Evolutionary conservation across 805 yeast species (phyloP), one percentile per base, ranked within the genome.

Genomic region (Starmerella sp.): DNA sequence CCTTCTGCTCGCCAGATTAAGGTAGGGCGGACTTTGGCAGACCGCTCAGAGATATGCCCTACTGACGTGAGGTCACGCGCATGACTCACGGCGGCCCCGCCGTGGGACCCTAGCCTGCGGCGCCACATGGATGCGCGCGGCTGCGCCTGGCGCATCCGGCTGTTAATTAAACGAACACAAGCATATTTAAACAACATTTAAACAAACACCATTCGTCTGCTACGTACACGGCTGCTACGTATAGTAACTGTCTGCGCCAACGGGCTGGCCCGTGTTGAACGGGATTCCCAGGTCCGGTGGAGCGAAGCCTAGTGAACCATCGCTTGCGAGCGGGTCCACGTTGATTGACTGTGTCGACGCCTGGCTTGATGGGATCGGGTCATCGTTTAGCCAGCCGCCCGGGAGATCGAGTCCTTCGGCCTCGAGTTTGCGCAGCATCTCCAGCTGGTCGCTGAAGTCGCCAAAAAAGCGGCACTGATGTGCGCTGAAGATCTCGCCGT

Each of bases 61-160:
- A 10, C 7, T 46, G 49, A 34, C 30, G 49, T 34, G 39, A 46
- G 49, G 49, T 46, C 49, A 46, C 49, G 30, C 39, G 39, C 28
- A 32, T 46, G 39, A 46, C 47, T 43, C 47, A 43, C 31, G 43
- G 7, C 28, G 30, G 43, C 43, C 43, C 14, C 43, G 28, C 7
- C 38, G 38, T 15, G 9, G 9, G 22, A n/a, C 43, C 43, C 43
- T 39, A 15, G 43, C 43, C 43, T 29, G 29, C 14, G 9, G 11
- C 22, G n/a, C 29, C 22, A 15, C 43, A 39, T 17, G 22, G 22
- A 22, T 22, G 22, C n/a, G n/a, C n/a, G n/a, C n/a, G n/a, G n/a
- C n/a, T n/a, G n/a, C n/a, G n/a, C n/a, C n/a, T n/a, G n/a, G n/a
- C n/a, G n/a, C n/a, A n/a, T n/a, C n/a, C n/a, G n/a, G n/a, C n/a